These are phyloP conservation scores for Xylaria sp. DNA, from an alignment of 2,329 filamentous ascomycete species.

Conservation along the genomic window DNA sequence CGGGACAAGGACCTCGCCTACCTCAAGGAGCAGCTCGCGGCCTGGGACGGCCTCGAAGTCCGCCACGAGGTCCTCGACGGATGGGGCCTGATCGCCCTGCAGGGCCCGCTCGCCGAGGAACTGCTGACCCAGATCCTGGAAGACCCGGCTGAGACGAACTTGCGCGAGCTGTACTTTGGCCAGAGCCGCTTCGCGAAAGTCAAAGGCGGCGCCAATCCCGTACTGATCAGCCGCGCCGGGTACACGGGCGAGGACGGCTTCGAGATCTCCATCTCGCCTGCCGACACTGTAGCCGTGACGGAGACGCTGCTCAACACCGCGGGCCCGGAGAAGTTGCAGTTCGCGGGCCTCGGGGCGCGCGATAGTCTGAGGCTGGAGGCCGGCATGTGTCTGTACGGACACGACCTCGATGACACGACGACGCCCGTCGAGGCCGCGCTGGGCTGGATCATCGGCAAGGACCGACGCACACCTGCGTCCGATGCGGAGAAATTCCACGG, in stretches of 20 bases:
- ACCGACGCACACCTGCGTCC: conserved; percentile 63
- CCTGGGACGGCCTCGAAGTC: conserved; percentile 68
- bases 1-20: conserved; percentile 88
- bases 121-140: conserved; percentile 73
- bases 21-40: conserved; percentile 73
- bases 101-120: conserved; percentile 80
- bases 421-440: conserved; percentile 68
- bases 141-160: conserved; percentile 60
- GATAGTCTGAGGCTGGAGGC: conserved; percentile 95
- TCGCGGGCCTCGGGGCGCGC: conserved; percentile 89
- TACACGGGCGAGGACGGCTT: conserved; percentile 99
- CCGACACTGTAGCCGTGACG: conserved; percentile 72
- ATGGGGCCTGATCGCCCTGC: conserved; percentile 85
- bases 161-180: conserved; percentile 84
- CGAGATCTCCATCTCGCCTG: conserved; percentile 85
- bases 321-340: conserved; percentile 70
- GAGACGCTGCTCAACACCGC: conserved; percentile 75
- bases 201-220: conserved; percentile 59
- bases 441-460: conserved; percentile 85
- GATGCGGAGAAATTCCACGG: conserved; percentile 81
- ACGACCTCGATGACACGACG: conserved; percentile 86
- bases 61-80: conserved; percentile 76
- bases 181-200: conserved; percentile 74
- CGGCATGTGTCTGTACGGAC: conserved; percentile 99
- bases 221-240: conserved; percentile 86